Base-by-base conservation (phyloP, 2,329 filamentous ascomycete species). In the Epichloe gansuensis region DNA sequence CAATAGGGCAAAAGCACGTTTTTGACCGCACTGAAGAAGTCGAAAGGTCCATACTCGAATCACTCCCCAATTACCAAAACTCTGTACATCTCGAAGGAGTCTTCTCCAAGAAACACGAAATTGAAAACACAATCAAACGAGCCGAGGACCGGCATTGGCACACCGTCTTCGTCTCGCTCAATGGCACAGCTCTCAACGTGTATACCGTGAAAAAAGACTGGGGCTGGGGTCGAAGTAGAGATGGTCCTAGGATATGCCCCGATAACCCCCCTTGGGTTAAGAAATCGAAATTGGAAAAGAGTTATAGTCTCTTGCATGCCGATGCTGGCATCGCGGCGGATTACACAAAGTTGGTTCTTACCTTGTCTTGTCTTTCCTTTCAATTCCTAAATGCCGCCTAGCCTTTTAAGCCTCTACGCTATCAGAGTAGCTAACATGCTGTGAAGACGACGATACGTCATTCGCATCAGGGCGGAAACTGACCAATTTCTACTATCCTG, bases 291-390 rank as follows among this genome's bases (percentile, higher is more conserved):
- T 66, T 88, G 39, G 70, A 87, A 56, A 78, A 74, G 63, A 77
- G 75, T n/a, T 89, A 87, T 63, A 85, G 81, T 50, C 72, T 89
- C 47, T 77, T 87, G 56, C 82, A 89, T 62, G 85, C 85, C 23
- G 85, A 89, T 65, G 79, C 85, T 23, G 85, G 85, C 11, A 77
- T 89, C 55, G 85, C 86, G 9, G 77, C 80, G 15, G 85, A 89
- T 65, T 84, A 86, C 63, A 74, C 77, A 59, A 86, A 87, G 76
- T 82, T 66, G 59, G 77, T 72, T 31, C 23, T 15, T 8, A 23
- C 13, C 17, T 15, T 7, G 15, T 27, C 6, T 2, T n/a, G 15
- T 27, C 6, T 2, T n/a, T 6, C 15, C 21, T 17, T 15, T 5
- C 9, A 11, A 13, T 9, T 23, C 7, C 17, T 12, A 4, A 5